A percentile compares a stretch with the other conserved stretches of the same genome.
Conservation (phyloP, 75 land plant genomes). For the Cryptomeria japonica region DNA sequence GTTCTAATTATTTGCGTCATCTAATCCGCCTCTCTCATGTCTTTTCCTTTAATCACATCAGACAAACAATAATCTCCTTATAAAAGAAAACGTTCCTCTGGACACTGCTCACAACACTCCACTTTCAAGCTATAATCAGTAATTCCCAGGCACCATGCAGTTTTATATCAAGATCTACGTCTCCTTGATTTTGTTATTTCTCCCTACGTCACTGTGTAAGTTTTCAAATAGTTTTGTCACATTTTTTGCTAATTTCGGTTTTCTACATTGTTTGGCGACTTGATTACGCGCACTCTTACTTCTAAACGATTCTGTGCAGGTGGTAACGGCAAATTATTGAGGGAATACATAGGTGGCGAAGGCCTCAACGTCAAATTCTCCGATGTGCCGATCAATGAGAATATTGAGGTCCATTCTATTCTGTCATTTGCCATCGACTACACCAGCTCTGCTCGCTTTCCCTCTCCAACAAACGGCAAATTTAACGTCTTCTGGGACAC, state of each 20-base stretch:
- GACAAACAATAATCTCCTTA: not conserved
- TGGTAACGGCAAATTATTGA: conserved; percentile 8
- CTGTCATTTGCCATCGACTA: conserved; percentile 40
- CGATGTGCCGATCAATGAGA: conserved; percentile 25
- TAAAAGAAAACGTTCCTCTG: not conserved
- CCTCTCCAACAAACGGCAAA: conserved; percentile 13
- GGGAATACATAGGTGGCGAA: conserved; percentile 35
- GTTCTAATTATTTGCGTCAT: too few relatives aligned
- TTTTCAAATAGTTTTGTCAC: too few relatives aligned
- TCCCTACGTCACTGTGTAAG: not conserved
- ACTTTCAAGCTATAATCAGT: too few relatives aligned
- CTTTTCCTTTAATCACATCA: not conserved
- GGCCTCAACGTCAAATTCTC: conserved; percentile 18
- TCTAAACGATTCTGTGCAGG: not conserved
- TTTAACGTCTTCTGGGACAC: conserved; percentile 59
- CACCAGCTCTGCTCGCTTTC: not conserved
- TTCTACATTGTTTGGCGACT: too few relatives aligned
- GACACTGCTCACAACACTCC: too few relatives aligned
- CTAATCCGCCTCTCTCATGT: not conserved
- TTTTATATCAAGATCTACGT: not conserved
- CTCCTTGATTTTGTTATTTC: not conserved
- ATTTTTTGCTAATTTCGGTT: too few relatives aligned
- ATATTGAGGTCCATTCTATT: conserved; percentile 26
- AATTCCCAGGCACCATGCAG: not conserved
- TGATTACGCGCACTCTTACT: not conserved